Base-by-base conservation (phyloP, 805 yeast genomes). In the Candida chilensis region DNA sequence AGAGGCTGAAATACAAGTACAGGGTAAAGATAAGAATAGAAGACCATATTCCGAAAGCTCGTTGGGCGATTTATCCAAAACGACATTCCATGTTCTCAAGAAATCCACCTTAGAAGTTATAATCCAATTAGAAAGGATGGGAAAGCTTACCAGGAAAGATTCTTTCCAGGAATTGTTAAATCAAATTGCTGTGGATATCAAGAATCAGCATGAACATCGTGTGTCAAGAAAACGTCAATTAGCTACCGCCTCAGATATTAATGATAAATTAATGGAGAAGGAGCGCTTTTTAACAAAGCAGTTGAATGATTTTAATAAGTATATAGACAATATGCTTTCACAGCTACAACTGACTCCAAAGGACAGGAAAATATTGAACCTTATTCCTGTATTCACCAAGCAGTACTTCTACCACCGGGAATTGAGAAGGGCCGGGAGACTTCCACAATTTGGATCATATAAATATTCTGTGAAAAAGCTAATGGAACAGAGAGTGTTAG, bases 151-250 rank as follows among this genome's bases (percentile, higher is more conserved):
- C 3, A 67, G 94, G 35, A 58, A 66, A 19, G 74, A 85, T 46
- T 74, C 80, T 13, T 85, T 77, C 51, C 97, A 92, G 48, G 76
- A 71, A 15, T 47, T 92, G 10, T 54, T 92, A 35, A 86, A 87
- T 45, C 85, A 83, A 38, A 78, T 92, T 37, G 94, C 96, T 0
- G 56, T 67, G 32, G 96, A 90, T 38, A 85, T 92, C 38, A 60
- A 55, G 40, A 48, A 52, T 30, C 64, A 67, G 40, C 66, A 61
- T 37, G 47, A 56, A 8, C 71, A 64, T 37, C 51, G 73, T 36
- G 47, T 50, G 21, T 49, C 54, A 22, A 45, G 74, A 8, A 57
- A 57, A 16, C 46, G 53, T 12, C 72, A 70, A 37, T 43, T 65
- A 20, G 50, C 45, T 10, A 51, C 63, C 7, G 65, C 72, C 8